These are phyloP conservation scores for Fusarium denticulatum DNA, from an alignment of 2,329 filamentous ascomycete species.

Conservation along the genomic window DNA sequence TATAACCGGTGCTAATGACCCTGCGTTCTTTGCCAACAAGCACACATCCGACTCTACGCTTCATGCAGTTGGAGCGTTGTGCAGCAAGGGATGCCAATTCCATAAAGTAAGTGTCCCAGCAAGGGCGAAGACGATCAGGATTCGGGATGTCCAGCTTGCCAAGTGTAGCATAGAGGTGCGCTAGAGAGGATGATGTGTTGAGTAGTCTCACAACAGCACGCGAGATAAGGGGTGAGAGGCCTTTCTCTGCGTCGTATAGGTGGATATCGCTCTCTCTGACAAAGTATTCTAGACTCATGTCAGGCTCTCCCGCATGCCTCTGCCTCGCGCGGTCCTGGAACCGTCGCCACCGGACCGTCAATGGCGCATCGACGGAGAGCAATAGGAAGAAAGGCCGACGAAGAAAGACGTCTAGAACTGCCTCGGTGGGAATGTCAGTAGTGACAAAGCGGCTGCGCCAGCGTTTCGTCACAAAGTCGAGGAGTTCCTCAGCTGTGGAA, in stretches of 20 bases:
- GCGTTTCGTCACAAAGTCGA: constrained; percentile 85
- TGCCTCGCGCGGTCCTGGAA: constrained; percentile 60
- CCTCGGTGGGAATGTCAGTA: constrained; percentile 80
- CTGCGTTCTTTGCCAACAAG: constrained; percentile 81
- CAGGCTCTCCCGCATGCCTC: constrained; percentile 30
- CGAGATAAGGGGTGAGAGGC: constrained; percentile 80
- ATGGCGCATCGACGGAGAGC: constrained; percentile 88
- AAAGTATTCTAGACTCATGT: constrained; percentile 64
- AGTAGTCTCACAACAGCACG: constrained; percentile 85
- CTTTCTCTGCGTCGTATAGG: constrained; percentile 73
- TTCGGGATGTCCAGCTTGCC: constrained; percentile 80
- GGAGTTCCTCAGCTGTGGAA: constrained; percentile 70
- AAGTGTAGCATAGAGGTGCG: constrained; percentile 77
- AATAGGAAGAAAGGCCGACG: constrained; percentile 92
- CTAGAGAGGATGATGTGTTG: constrained; percentile 80
- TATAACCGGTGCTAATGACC: constrained; percentile 96
- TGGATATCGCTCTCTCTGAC: constrained; percentile 73
- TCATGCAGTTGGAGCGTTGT: constrained; percentile 96
- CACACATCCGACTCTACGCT: constrained; percentile 93
- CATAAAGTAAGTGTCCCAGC: constrained; percentile 99
- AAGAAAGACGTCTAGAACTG: constrained; percentile 77
- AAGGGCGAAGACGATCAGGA: constrained; percentile 81
- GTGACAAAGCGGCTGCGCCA: constrained; percentile 90
- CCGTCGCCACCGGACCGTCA: constrained; percentile 84
- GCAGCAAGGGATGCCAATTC: constrained; percentile 91